These are phyloP conservation scores for Monilinia fructicola DNA, from an alignment of 2,329 filamentous ascomycete species.

Conservation along the genomic window DNA sequence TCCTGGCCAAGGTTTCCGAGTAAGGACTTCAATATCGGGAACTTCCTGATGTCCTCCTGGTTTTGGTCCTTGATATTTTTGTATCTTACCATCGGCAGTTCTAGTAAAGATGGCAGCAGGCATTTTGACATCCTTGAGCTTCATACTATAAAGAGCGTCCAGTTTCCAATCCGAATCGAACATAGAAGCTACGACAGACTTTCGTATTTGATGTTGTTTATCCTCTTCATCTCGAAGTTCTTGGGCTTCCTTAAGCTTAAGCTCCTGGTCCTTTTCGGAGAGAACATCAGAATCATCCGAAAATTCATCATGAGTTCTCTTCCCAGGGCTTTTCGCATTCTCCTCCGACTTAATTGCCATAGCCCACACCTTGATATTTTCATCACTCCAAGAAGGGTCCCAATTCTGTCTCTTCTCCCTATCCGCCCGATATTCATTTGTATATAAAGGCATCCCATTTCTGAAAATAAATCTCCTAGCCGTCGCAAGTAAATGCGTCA, in stretches of 20 bases:
- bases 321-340: slow-evolving; percentile 42
- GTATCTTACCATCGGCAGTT: slow-evolving; percentile 62
- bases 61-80: slow-evolving; percentile 67
- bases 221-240: slow-evolving; percentile 43
- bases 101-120: slow-evolving; percentile 71
- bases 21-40: slow-evolving; percentile 68
- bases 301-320: slow-evolving; percentile 53
- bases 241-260: slow-evolving; percentile 8
- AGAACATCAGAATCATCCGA: slow-evolving; percentile 30
- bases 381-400: slow-evolving; percentile 71
- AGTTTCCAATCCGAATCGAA: slow-evolving; percentile 74
- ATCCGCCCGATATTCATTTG: slow-evolving; percentile 59
- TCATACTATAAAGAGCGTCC: slow-evolving; percentile 67
- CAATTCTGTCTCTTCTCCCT: slow-evolving; percentile 37
- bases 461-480: slow-evolving; percentile 83
- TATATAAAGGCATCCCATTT: slow-evolving; percentile 71
- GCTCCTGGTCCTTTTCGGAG: slow-evolving; percentile 30
- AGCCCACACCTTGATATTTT: slow-evolving; percentile 80
- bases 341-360: slow-evolving; percentile 56
- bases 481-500: slow-evolving; percentile 79
- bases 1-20: slow-evolving; percentile 77
- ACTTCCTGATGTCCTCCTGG: slow-evolving; percentile 51
- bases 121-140: slow-evolving; percentile 63
- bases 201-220: slow-evolving; percentile 52
- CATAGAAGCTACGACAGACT: slow-evolving; percentile 70